Evolutionary conservation across 495 filamentous ascomycete species (phyloP).

Genomic region (Usnea hakonensis): DNA sequence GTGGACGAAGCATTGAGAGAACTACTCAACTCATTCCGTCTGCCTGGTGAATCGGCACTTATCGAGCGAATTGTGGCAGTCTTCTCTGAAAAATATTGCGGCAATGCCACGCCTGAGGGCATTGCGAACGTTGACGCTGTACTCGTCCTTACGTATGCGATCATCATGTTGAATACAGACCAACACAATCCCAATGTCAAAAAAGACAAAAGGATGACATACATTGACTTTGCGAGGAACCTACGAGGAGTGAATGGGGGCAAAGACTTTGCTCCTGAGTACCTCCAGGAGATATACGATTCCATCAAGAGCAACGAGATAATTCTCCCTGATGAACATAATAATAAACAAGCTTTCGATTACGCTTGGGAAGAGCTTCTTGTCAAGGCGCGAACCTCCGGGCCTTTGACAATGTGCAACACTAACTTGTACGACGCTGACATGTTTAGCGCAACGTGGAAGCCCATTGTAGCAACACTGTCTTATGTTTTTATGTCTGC

Average conservation of each 20-base stretch:
- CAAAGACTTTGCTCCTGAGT: constrained; percentile 75
- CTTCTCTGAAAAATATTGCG: constrained; percentile 81
- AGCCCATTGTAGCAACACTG: constrained; percentile 84
- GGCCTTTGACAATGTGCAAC: constrained; percentile 68
- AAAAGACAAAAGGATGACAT: constrained; percentile 68
- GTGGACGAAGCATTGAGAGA: constrained; percentile 85
- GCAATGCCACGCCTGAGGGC: constrained; percentile 60
- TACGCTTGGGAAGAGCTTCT: constrained; percentile 94
- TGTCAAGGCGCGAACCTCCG: constrained; percentile 70
- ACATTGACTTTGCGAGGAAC: constrained; percentile 74
- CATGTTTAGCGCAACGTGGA: constrained; percentile 97
- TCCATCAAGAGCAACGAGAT: constrained; percentile 91
- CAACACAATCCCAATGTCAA: constrained; percentile 93
- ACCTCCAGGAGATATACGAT: constrained; percentile 81
- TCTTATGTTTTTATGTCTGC: constrained; percentile 99
- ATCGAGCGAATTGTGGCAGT: constrained; percentile 87
- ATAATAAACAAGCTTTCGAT: constrained; percentile 92
- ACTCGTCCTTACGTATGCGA: constrained; percentile 86
- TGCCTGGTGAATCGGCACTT: constrained; percentile 85
- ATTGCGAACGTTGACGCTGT: constrained; percentile 84
- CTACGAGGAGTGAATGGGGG: constrained; percentile 81
- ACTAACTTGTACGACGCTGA: constrained; percentile 95
- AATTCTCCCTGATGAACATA: constrained; percentile 93
- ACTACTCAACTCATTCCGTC: constrained; percentile 82
- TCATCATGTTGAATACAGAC: constrained; percentile 93